Evolutionary conservation across 495 filamentous ascomycete species (phyloP).

Genomic region (Aspergillus affinis): DNA sequence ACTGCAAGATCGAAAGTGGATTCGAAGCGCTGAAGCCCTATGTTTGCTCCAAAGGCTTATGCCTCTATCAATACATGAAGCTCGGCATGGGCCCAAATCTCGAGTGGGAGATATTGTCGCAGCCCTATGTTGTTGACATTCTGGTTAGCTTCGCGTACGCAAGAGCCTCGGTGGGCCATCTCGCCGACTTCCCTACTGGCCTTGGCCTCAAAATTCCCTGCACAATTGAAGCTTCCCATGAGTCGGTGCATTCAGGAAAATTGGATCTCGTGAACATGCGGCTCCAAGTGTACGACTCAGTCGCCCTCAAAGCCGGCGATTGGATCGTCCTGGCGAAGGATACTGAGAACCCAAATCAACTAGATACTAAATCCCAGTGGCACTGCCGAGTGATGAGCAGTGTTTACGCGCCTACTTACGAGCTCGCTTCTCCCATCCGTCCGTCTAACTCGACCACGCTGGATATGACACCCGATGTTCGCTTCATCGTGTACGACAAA

Average conservation of each 20-base stretch:
- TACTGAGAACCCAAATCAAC: too few species aligned
- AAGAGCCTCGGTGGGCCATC: constrained; percentile 41
- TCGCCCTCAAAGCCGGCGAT: constrained; percentile 47
- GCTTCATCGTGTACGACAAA: constrained; percentile 49
- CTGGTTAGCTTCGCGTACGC: constrained; percentile 80
- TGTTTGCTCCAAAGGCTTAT: constrained; percentile 78
- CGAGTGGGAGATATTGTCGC: constrained; percentile 77
- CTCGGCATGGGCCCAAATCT: constrained; percentile 82
- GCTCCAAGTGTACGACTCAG: constrained; percentile 34
- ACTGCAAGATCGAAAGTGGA: constrained; percentile 64
- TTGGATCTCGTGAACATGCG: constrained; percentile 38
- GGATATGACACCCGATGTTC: constrained; percentile 10
- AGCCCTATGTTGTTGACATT: constrained; percentile 84
- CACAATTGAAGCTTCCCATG: too few species aligned
- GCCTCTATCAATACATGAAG: constrained; percentile 89
- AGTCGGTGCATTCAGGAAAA: constrained; percentile 11
- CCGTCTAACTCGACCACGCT: constrained; percentile 1
- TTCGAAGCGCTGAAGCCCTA: constrained; percentile 91
- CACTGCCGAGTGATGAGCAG: constrained; percentile 24
- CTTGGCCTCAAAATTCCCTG: constrained; percentile 67
- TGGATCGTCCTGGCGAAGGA: constrained; percentile 56
- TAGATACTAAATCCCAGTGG: constrained; percentile 7
- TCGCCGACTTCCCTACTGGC: constrained; percentile 67
- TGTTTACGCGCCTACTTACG: constrained; percentile 9
- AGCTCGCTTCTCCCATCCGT: constrained; percentile 22